A percentile compares a stretch with the other conserved stretches of the same genome.
Conservation (phyloP, 495 filamentous ascomycete genomes). For the Lineolata rhizophorae region DNA sequence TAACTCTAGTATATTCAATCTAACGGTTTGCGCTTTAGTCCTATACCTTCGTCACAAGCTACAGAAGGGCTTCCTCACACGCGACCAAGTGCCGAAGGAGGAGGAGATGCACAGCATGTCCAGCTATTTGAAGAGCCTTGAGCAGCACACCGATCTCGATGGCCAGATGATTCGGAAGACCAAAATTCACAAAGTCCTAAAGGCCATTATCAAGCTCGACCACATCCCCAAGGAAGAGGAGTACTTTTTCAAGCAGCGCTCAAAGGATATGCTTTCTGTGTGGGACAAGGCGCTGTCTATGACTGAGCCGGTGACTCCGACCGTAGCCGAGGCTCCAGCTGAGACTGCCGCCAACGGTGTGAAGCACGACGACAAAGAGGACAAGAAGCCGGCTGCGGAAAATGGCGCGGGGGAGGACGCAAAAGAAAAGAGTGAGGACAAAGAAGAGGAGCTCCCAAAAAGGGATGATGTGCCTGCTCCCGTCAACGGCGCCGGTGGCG, state of each 20-base stretch:
- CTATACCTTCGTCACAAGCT: constrained; percentile 75
- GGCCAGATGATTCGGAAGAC: constrained; percentile 53
- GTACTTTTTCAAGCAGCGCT: constrained; percentile 54
- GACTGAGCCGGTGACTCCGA: neutral
- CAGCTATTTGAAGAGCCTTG: constrained; percentile 55
- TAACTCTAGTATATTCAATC: too few relatives aligned
- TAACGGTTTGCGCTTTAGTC: constrained; percentile 25
- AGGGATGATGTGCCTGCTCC: too few relatives aligned
- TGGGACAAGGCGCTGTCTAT: neutral
- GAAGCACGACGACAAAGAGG: neutral
- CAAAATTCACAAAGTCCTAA: constrained; percentile 85
- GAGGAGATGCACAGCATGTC: constrained; percentile 74
- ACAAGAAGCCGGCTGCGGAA: neutral
- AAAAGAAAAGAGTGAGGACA: neutral
- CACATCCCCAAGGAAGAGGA: constrained; percentile 65
- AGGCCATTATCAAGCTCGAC: constrained; percentile 60
- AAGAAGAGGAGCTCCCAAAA: neutral
- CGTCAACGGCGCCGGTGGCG: too few relatives aligned
- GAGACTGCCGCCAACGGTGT: neutral
- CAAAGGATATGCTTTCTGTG: neutral
- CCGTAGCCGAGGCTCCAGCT: too few relatives aligned
- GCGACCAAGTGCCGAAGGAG: constrained; percentile 58
- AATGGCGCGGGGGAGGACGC: neutral
- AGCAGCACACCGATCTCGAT: constrained; percentile 58
- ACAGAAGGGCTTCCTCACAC: constrained; percentile 71